Conservation (phyloP, 139 green algal genomes). For the Chlamydomonas sp. region DNA sequence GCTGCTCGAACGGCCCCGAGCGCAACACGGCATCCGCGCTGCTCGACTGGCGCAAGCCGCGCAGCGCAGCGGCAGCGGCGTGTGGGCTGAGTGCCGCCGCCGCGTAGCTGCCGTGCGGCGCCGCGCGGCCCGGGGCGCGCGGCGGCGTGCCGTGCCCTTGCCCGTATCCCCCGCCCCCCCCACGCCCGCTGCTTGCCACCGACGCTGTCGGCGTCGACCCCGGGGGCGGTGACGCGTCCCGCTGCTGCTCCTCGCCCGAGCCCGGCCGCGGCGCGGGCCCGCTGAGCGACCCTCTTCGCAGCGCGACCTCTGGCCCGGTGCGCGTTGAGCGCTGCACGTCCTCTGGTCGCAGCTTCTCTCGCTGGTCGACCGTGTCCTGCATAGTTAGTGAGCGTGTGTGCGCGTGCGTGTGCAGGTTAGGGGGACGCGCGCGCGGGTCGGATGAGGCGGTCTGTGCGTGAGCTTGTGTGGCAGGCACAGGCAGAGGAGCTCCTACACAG, state of each 20-base stretch:
- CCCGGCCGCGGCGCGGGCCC: background rate
- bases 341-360: background rate
- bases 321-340: background rate
- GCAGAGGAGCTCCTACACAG: too few relatives aligned
- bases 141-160: background rate
- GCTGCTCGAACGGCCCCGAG: too few relatives aligned
- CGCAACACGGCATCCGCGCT: too few relatives aligned
- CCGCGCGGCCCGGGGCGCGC: background rate
- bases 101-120: background rate
- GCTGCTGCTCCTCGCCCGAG: background rate
- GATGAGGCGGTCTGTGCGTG: too few relatives aligned
- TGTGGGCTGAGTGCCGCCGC: too few relatives aligned
- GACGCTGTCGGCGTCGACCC: background rate
- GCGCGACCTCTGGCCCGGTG: background rate
- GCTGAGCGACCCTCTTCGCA: background rate
- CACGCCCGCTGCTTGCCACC: background rate
- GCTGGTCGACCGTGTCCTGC: constrained; percentile 16
- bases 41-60: too few relatives aligned
- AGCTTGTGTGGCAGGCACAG: too few relatives aligned
- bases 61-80: too few relatives aligned
- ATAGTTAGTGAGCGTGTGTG: too few relatives aligned
- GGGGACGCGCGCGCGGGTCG: too few relatives aligned
- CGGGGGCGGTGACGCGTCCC: too few relatives aligned
- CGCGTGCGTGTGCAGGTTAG: too few relatives aligned
- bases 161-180: background rate